Percentiles rank a stretch among this genome's conserved stretches.
Evolutionary conservation across 83 land plant genomes (phyloP).

Genomic region (Thuja plicata): DNA sequence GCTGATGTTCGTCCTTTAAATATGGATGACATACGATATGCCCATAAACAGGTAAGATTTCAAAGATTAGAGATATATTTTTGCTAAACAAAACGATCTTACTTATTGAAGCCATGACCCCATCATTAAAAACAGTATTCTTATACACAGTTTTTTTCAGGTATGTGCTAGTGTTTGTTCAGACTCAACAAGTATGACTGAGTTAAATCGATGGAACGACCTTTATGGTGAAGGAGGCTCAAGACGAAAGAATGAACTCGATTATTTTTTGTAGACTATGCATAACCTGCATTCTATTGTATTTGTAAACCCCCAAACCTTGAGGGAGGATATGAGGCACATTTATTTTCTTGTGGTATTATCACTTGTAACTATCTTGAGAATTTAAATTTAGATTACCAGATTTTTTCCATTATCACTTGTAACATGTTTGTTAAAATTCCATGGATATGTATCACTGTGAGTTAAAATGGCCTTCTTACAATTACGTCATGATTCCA

Average conservation of each 20-base stretch:
- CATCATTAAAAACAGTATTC: neutral
- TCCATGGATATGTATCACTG: too few relatives aligned
- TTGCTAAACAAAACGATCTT: neutral
- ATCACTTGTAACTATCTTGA: neutral
- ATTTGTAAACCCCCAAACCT: neutral
- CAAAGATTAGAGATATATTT: neutral
- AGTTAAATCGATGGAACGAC: conserved; percentile 84
- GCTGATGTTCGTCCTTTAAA: conserved; percentile 74
- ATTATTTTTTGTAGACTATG: conserved; percentile 70
- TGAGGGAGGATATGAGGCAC: neutral
- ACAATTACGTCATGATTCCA: too few relatives aligned
- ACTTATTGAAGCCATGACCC: neutral
- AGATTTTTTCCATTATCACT: neutral
- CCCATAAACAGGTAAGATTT: conserved; percentile 69
- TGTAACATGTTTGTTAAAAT: neutral
- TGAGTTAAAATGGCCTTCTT: too few relatives aligned
- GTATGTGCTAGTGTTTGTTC: conserved; percentile 85
- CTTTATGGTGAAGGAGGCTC: conserved; percentile 89
- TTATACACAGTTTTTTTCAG: conserved; percentile 22
- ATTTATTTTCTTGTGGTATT: neutral
- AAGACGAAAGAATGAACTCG: conserved; percentile 62
- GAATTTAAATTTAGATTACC: neutral
- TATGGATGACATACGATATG: conserved; percentile 82
- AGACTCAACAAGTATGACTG: conserved; percentile 71
- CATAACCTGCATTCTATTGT: neutral